Evolutionary conservation across 495 filamentous ascomycete species (phyloP), one percentile per base, ranked within the genome.

Genomic region (Penicillium longicatenatum): DNA sequence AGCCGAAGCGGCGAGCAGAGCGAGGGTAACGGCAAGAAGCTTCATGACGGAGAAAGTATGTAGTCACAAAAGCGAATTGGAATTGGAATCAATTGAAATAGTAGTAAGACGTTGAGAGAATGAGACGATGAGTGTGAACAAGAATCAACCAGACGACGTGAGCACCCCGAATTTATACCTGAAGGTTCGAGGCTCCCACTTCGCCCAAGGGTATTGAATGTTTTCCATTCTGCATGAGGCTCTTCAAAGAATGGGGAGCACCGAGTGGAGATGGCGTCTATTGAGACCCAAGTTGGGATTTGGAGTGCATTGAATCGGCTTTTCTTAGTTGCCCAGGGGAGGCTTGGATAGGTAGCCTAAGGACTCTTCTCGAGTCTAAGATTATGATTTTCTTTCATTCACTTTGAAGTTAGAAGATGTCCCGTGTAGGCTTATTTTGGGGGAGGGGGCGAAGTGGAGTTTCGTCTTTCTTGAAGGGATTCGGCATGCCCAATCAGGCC

Each of bases 21-120:
- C 70, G 48, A 78, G 43, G 29, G 64, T 57, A 50, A 79, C 52
- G 29, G 73, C 61, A 50, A 71, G 61, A 62, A 80, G 54, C 78
- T 82, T 82, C 82, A 84, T 84, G 26, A 54, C 75, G 66, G 50
- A 12, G 37, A 39, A n/a, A 16, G 37, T 17, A n/a, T 39, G 16
- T 2, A 39, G n/a, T 16, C 37, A n/a, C 56, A 60, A 45, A 57
- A 61, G 42, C 12, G 24, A 24, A 39, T 43, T 19, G 54, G 44
- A 50, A 35, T 43, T 56, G 56, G 55, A 50, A 48, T 31, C 50
- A 49, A 19, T 47, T 57, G 55, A 11, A 39, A 39, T 45, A 33
- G 50, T 48, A 31, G n/a, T 30, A 29, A 26, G n/a, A n/a, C 53
- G 59, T 53, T 24, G 50, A 62, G 31, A 54, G 52, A 58, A 46